Conservation (phyloP, 768 basidiomycete genomes). For the Phlebiopsis flavidoalba region DNA sequence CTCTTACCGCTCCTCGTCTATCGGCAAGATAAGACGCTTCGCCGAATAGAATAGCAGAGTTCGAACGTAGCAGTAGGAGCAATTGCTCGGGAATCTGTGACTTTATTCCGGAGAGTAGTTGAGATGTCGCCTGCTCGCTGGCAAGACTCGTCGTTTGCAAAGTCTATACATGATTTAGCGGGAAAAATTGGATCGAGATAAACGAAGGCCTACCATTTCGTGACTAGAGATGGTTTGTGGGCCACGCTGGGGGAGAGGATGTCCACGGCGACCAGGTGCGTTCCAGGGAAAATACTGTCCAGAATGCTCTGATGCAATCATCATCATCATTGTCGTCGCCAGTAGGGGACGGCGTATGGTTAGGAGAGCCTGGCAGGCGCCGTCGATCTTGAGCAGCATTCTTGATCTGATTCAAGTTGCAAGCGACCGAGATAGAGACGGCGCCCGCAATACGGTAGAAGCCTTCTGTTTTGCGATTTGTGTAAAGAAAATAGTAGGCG, state of each 20-base stretch:
- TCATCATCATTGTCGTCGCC: constrained; percentile 49
- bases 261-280: constrained; percentile 49
- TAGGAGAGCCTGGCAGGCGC: neutral
- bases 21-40: constrained; percentile 48
- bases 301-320: constrained; percentile 65
- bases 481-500: constrained; percentile 58
- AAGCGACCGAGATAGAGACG: constrained; percentile 26
- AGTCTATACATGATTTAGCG: constrained; percentile 29
- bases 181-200: constrained; percentile 29
- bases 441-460: constrained; percentile 44
- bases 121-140: no score
- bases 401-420: constrained; percentile 23
- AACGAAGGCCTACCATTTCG: constrained; percentile 23
- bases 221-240: constrained; percentile 37
- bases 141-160: constrained; percentile 14
- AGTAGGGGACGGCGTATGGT: constrained; percentile 17
- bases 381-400: constrained; percentile 19
- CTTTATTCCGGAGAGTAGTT: neutral
- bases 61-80: constrained; percentile 39
- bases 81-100: constrained; percentile 28
- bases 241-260: constrained; percentile 46
- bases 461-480: constrained; percentile 54
- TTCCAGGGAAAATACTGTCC: constrained; percentile 56
- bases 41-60: constrained; percentile 57
- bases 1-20: no score